Percentiles rank a stretch among this genome's conserved stretches.
Conservation (phyloP, 768 basidiomycete species). For the Bullera alba region DNA sequence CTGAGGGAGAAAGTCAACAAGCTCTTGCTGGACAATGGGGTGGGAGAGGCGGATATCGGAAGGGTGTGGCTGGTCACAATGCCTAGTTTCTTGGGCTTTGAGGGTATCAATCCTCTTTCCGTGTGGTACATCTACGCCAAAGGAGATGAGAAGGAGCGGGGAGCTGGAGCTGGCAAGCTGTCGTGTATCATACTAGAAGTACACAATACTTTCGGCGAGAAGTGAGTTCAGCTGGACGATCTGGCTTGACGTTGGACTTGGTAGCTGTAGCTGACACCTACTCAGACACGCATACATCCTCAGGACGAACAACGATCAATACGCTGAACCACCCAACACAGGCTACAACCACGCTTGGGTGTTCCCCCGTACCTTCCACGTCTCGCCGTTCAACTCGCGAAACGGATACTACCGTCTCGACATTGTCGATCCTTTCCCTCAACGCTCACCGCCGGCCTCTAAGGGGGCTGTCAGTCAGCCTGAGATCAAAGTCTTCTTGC, state of each 20-base stretch:
- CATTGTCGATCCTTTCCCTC: slow-evolving; percentile 50
- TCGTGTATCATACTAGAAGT: slow-evolving; percentile 56
- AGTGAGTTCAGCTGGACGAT: slow-evolving; percentile 27
- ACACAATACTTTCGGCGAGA: slow-evolving; percentile 69
- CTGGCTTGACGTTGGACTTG: not conserved
- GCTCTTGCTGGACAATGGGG: slow-evolving; percentile 5
- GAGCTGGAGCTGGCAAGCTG: slow-evolving; percentile 4
- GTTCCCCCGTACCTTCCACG: slow-evolving; percentile 62
- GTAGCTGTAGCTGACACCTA: not conserved
- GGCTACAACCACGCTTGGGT: slow-evolving; percentile 51
- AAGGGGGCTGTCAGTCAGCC: not conserved
- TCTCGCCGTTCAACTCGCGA: slow-evolving; percentile 70
- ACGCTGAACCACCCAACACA: not conserved
- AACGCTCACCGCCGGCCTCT: slow-evolving; percentile 8
- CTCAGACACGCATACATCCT: not conserved
- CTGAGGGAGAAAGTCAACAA: slow-evolving; percentile 13
- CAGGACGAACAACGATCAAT: not conserved
- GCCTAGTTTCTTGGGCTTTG: slow-evolving; percentile 61
- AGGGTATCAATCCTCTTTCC: slow-evolving; percentile 65
- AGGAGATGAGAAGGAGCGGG: not conserved
- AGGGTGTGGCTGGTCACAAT: slow-evolving; percentile 70
- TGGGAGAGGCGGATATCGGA: slow-evolving; percentile 37
- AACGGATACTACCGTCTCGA: slow-evolving; percentile 60
- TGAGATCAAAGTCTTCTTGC: slow-evolving; percentile 21
- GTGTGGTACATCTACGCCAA: slow-evolving; percentile 59